Evolutionary conservation across 2,329 filamentous ascomycete species (phyloP).

Genomic region (Hypoxylon sp.): DNA sequence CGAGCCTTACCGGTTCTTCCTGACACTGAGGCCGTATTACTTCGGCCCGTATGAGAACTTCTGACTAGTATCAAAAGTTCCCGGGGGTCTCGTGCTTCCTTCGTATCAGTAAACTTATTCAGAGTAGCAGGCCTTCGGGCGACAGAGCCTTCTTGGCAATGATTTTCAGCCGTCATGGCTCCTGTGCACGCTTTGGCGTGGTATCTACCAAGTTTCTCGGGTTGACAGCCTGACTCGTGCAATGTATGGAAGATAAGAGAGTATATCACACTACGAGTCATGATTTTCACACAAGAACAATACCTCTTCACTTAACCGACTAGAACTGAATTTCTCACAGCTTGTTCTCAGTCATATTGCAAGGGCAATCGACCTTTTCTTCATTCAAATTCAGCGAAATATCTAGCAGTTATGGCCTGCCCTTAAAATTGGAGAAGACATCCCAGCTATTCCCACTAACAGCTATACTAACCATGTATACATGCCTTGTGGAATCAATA

Average conservation of each 20-base stretch:
- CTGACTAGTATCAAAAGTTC: neutral
- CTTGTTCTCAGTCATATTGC: too few species aligned
- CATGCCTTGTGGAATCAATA: too few species aligned
- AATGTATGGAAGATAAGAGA: too few species aligned
- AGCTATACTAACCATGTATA: too few species aligned
- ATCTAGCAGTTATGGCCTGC: neutral
- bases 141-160: neutral
- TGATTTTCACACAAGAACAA: too few species aligned
- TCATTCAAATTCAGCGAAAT: neutral
- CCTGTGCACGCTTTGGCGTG: neutral
- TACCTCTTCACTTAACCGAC: too few species aligned
- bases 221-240: neutral
- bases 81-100: neutral
- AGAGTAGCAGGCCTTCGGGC: constrained; percentile 1
- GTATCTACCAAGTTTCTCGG: neutral
- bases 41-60: constrained; percentile 1
- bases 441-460: too few species aligned
- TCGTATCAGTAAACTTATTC: constrained; percentile 4
- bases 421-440: too few species aligned
- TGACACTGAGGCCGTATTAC: too few species aligned
- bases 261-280: too few species aligned
- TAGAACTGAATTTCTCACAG: too few species aligned
- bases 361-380: too few species aligned
- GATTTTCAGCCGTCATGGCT: neutral
- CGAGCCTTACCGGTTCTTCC: constrained; percentile 5